Base-by-base conservation (phyloP, 257 asterid genomes). In the Capsicum baccatum region DNA sequence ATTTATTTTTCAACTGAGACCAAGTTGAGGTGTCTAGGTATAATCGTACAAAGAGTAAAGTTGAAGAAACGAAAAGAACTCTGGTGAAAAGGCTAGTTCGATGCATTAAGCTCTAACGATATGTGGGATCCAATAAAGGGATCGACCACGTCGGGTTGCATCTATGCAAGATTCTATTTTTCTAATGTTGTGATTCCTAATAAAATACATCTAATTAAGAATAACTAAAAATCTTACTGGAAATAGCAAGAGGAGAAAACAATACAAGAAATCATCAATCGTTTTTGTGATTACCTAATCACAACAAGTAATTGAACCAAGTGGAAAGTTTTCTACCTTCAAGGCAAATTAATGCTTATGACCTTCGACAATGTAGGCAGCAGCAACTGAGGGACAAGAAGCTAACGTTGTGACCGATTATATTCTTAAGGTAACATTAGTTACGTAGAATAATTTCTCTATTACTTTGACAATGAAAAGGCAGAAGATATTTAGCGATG, bases 341-440 rank as follows among this genome's bases (percentile, higher is more conserved):
- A 39, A 39, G 44, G 44, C 5, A 44, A 44, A 44, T 44, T 44
- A 47, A 73, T 37, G 81, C 44, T 76, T 59, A 19, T 73, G 50
- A 26, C 9, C 48, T 54, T 78, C 26, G 81, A 78, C 8, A 78
- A 78, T 85, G 62, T 57, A 88, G 89, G 91, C 89, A 4, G 89
- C 85, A 37, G 88, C 91, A 15, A 83, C 89, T 21, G 89, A 85
- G 82, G 91, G 91, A 33, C 89, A 88, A 39, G 89, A 88, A 85
- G 88, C 89, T 44, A 85, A 56, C 80, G 89, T 88, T 21, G 87
- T 86, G 62, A 86, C 89, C 0, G 89, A 88, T 83, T 88, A 88
- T 60, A 60, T 86, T 83, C 91, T 88, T 84, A 88, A 86, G 87
- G 88, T 86, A 83, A 78, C 42, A 0, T 54, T 78, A 50, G 1